phyloP scores from a whole-genome alignment of 441 rosid genomes.

The Dalechampia spathulata region DNA sequence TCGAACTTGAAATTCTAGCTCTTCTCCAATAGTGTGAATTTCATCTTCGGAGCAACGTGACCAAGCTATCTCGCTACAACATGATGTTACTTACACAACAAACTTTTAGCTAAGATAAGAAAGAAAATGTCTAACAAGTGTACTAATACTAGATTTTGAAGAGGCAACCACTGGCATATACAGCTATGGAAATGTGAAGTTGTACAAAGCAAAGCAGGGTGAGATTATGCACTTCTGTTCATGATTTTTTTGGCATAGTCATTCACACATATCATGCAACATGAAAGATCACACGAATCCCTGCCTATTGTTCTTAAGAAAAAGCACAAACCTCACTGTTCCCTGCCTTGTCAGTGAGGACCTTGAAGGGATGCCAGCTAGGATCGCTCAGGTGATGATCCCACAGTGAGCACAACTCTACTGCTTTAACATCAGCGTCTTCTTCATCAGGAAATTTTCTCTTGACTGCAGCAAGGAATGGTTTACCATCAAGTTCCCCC shows the following conservation, averaged over 20 bases:
- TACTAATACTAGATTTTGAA: too few species aligned
- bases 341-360: conserved; percentile 29
- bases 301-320: too few species aligned
- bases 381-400: conserved; percentile 35
- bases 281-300: background rate
- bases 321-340: conserved; percentile 22
- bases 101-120: background rate
- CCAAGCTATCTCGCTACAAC: background rate
- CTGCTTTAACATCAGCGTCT: conserved; percentile 29
- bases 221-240: background rate
- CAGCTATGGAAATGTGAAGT: too few species aligned
- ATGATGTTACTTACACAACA: background rate
- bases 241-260: background rate
- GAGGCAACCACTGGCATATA: too few species aligned
- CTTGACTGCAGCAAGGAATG: conserved; percentile 12
- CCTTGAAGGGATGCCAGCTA: conserved; percentile 44
- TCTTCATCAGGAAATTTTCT: conserved; percentile 20
- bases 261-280: background rate
- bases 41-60: background rate
- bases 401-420: conserved; percentile 39
- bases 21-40: background rate
- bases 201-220: background rate
- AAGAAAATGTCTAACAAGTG: too few species aligned
- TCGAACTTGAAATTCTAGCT: background rate
- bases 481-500: background rate